phyloP scores from a whole-genome alignment of 169 alveolate species.

The Blepharisma undulans region DNA sequence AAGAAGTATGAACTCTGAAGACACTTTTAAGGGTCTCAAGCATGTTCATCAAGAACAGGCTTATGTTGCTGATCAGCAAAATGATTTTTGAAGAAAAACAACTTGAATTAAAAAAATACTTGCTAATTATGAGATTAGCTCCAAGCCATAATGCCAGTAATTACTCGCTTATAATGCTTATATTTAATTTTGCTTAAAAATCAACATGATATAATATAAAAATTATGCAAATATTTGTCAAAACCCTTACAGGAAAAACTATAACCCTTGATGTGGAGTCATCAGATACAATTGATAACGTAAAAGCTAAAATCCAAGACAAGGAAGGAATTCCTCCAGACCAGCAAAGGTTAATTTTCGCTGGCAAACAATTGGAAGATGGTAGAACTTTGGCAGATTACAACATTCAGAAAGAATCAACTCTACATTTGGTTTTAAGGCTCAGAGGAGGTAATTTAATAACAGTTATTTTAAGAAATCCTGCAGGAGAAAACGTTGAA shows the following conservation, averaged over 20 bases:
- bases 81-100: no score
- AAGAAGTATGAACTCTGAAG: no score
- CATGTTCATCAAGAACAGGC: no score
- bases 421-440: constrained; percentile 75
- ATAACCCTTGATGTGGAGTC: constrained; percentile 41
- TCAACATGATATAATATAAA: constrained; percentile 30
- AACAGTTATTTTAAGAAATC: no score
- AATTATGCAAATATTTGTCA: constrained; percentile 38
- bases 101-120: no score
- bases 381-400: constrained; percentile 66
- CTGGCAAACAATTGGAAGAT: constrained; percentile 72
- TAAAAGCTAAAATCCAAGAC: constrained; percentile 55
- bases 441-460: constrained; percentile 56
- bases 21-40: no score
- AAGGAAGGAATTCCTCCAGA: constrained; percentile 72
- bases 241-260: constrained; percentile 60
- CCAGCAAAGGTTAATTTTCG: constrained; percentile 64
- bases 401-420: constrained; percentile 69
- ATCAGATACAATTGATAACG: constrained; percentile 42
- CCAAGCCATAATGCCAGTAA: no score
- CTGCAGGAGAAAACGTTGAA: no score
- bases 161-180: no score
- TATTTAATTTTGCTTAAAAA: no score
- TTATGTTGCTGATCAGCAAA: no score
- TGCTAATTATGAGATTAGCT: no score